phyloP scores from a whole-genome alignment of 2,329 filamentous ascomycete species.

The Botryotinia narcissicola region DNA sequence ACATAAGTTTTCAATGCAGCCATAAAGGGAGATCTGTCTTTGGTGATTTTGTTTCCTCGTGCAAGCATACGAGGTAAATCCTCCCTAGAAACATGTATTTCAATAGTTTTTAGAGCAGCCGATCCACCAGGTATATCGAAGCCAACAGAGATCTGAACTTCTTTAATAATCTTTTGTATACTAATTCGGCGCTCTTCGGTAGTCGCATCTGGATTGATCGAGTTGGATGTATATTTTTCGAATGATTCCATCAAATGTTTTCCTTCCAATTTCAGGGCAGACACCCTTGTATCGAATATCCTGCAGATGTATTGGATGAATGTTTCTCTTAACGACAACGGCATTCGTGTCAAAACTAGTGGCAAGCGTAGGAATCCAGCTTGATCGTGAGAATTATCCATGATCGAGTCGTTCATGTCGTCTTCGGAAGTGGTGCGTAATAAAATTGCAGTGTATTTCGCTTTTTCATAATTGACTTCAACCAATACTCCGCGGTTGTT shows the following conservation, averaged over 20 bases:
- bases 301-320: constrained; percentile 45
- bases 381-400: constrained; percentile 19
- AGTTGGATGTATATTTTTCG: constrained; percentile 35
- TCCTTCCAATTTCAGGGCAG: constrained; percentile 40
- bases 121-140: constrained; percentile 34
- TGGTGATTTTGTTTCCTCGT: constrained; percentile 28
- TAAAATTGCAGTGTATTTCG: constrained; percentile 34
- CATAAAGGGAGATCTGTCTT: constrained; percentile 40
- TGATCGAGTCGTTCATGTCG: constrained; percentile 23
- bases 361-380: constrained; percentile 44
- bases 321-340: constrained; percentile 42
- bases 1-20: constrained; percentile 42
- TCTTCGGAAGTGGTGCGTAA: constrained; percentile 24
- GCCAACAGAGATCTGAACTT: constrained; percentile 32
- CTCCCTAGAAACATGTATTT: constrained; percentile 43
- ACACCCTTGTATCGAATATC: constrained; percentile 45
- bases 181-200: constrained; percentile 28
- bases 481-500: constrained; percentile 32
- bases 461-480: constrained; percentile 36
- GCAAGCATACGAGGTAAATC: constrained; percentile 40
- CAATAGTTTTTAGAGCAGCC: constrained; percentile 41
- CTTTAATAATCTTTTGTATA: constrained; percentile 31
- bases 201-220: constrained; percentile 24
- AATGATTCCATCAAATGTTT: constrained; percentile 39
- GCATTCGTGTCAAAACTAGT: constrained; percentile 47